Evolutionary conservation across 345 rosid genomes (phyloP).

Genomic region (Salix dunnii): DNA sequence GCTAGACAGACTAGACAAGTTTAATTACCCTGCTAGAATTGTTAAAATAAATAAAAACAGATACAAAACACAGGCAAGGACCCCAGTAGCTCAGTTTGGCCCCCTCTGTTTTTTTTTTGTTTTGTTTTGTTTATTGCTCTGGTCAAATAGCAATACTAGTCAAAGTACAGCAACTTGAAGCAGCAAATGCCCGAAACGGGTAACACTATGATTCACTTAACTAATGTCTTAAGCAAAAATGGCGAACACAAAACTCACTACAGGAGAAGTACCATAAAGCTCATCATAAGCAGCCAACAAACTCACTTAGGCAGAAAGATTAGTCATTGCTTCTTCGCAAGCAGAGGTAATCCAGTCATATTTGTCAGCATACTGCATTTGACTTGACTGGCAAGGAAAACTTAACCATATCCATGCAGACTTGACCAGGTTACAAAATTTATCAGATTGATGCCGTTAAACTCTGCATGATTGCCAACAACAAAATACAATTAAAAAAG

Average conservation of each 20-base stretch:
- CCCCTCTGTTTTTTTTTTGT: too few relatives aligned
- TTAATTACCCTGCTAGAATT: neutral
- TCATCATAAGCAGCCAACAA: neutral
- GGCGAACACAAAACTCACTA: neutral
- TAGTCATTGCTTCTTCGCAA: neutral
- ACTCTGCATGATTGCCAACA: neutral
- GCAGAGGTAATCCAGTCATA: neutral
- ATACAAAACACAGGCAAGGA: neutral
- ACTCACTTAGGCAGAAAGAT: neutral
- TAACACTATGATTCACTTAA: neutral
- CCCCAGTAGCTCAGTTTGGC: neutral
- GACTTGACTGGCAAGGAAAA: neutral
- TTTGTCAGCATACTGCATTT: neutral
- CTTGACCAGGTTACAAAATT: neutral
- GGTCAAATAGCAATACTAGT: neutral
- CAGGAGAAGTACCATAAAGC: neutral
- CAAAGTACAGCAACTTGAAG: neutral
- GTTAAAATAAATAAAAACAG: neutral
- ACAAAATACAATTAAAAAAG: neutral
- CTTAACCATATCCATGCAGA: neutral
- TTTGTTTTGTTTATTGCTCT: neutral
- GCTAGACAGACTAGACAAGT: too few relatives aligned
- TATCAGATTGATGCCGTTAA: neutral
- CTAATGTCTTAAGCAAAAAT: slow-evolving; percentile 3
- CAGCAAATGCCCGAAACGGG: neutral